These are phyloP conservation scores for Thermoascus crustaceus DNA, from an alignment of 2,329 filamentous ascomycete genomes.

Conservation along the genomic window DNA sequence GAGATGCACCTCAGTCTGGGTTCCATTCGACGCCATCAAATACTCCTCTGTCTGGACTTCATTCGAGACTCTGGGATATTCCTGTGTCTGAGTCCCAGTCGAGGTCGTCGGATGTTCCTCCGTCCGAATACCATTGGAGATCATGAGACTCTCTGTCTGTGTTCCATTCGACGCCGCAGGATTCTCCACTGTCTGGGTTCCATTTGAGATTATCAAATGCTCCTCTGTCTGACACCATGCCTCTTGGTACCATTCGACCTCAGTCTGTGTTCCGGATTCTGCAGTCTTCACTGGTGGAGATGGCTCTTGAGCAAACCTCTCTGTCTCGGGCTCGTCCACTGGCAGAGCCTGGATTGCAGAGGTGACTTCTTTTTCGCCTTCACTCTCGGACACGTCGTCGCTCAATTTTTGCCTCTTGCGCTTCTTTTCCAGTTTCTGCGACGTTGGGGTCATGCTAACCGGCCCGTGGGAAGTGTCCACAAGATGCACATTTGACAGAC, in stretches of 20 bases:
- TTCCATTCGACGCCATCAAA: background rate
- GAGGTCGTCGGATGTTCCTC: slow-evolving; percentile 1
- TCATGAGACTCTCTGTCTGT: background rate
- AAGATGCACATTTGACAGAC: too few species aligned
- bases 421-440: too few species aligned
- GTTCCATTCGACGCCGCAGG: background rate
- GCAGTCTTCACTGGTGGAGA: background rate
- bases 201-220: background rate
- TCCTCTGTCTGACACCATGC: background rate
- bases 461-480: too few species aligned
- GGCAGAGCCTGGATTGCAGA: too few species aligned
- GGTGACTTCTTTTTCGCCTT: too few species aligned
- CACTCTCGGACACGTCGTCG: too few species aligned
- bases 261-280: slow-evolving; percentile 1
- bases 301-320: background rate
- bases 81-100: background rate
- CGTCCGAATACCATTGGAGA: background rate
- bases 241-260: background rate
- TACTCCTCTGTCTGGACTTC: background rate
- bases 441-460: too few species aligned
- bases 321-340: too few species aligned
- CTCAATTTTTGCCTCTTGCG: too few species aligned
- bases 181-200: background rate
- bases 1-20: background rate
- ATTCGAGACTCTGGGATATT: slow-evolving; percentile 1